phyloP scores from a whole-genome alignment of 805 yeast genomes.

The Candida lessepsii region DNA sequence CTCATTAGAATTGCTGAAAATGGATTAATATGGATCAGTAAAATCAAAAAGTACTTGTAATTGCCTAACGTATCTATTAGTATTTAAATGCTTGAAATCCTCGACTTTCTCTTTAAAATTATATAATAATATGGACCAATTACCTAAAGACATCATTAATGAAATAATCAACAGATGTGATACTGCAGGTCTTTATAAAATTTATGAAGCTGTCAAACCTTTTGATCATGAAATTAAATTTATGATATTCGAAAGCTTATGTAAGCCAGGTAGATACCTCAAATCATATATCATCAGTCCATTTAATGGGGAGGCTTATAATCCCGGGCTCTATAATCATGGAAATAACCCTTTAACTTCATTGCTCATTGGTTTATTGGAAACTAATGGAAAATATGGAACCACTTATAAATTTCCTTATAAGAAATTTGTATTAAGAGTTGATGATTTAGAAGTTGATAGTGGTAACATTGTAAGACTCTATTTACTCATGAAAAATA shows the following conservation, averaged over 20 bases:
- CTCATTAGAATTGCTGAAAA: no score
- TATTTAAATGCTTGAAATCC: no score
- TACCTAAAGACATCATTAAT: slow-evolving; percentile 1
- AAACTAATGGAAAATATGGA: background rate
- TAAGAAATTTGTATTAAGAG: background rate
- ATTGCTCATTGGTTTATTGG: background rate
- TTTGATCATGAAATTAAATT: background rate
- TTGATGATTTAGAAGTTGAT: background rate
- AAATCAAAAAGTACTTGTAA: no score
- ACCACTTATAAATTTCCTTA: background rate
- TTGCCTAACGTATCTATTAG: no score
- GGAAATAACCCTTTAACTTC: background rate
- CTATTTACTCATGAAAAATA: background rate
- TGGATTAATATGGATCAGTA: no score
- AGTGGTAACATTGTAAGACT: background rate
- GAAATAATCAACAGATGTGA: slow-evolving; percentile 3
- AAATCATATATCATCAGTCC: background rate
- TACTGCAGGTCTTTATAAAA: background rate
- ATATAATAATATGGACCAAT: background rate
- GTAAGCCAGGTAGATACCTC: background rate
- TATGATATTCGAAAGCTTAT: background rate
- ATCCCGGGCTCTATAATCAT: no score
- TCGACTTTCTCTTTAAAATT: no score
- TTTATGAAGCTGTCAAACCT: background rate
- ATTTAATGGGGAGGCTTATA: background rate